phyloP scores from a whole-genome alignment of 495 filamentous ascomycete genomes.

The Bryoglossum gracile region DNA sequence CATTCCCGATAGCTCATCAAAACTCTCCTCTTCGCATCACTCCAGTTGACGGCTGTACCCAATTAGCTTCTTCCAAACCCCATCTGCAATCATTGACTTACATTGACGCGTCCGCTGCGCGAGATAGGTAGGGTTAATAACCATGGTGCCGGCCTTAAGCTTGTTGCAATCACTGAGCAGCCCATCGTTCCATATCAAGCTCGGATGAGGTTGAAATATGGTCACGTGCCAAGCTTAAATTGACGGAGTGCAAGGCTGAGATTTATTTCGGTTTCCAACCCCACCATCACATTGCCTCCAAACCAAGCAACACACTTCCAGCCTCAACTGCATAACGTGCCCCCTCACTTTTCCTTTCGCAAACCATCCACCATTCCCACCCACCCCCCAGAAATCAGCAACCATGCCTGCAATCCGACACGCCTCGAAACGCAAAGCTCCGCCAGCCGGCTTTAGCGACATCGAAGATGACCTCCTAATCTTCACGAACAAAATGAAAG shows the following conservation, averaged over 20 bases:
- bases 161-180: background rate
- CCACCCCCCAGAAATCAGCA: background rate
- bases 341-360: background rate
- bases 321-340: background rate
- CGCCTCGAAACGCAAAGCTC: conserved; percentile 75
- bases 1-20: conserved; percentile 84
- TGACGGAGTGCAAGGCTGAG: conserved; percentile 11
- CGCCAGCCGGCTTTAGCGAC: conserved; percentile 91
- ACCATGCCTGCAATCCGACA: conserved; percentile 82
- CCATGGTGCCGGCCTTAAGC: conserved; percentile 37
- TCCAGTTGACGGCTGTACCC: conserved; percentile 70
- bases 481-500: conserved; percentile 98
- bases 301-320: conserved; percentile 1
- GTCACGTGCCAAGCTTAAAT: conserved; percentile 12
- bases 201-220: conserved; percentile 12
- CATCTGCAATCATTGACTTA: conserved; percentile 42
- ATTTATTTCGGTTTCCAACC: conserved; percentile 2
- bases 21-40: conserved; percentile 75
- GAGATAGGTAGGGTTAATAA: conserved; percentile 88
- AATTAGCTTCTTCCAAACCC: conserved; percentile 9
- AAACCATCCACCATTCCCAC: conserved; percentile 10
- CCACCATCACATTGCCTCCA: conserved; percentile 9
- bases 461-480: conserved; percentile 94
- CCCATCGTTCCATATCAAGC: conserved; percentile 6
- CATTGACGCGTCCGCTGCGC: conserved; percentile 85